Conservation (phyloP, 805 yeast species). For the Wickerhamiella domercqiae region DNA sequence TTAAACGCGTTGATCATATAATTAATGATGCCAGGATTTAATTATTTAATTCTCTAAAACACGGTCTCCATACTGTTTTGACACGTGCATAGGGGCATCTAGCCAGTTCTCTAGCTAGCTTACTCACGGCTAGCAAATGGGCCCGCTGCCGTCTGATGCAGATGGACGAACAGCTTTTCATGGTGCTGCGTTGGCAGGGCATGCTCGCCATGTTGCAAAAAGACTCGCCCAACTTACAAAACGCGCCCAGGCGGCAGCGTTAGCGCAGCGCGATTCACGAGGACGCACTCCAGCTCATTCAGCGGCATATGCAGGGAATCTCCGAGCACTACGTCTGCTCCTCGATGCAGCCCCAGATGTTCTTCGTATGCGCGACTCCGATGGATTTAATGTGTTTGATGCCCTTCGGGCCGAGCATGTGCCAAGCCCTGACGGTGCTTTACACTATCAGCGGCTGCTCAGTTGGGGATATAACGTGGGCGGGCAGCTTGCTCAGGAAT, state of each 20-base stretch:
- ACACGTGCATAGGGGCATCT: too few species aligned
- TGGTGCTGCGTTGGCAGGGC: slow-evolving; percentile 15
- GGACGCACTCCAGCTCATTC: slow-evolving; percentile 17
- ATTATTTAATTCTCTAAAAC: too few species aligned
- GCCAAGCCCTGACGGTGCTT: slow-evolving; percentile 4
- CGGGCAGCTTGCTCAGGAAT: background rate
- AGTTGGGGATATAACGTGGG: slow-evolving; percentile 9
- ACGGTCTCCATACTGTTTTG: too few species aligned
- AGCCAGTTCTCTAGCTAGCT: too few species aligned
- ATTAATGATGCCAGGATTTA: too few species aligned
- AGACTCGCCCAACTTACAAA: slow-evolving; percentile 8
- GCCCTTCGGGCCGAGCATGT: slow-evolving; percentile 9
- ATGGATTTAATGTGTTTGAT: slow-evolving; percentile 11
- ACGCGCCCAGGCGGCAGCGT: slow-evolving; percentile 7
- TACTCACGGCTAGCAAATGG: too few species aligned
- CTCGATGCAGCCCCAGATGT: slow-evolving; percentile 15
- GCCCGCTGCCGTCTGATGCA: background rate
- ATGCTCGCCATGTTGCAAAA: slow-evolving; percentile 6
- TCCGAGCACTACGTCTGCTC: slow-evolving; percentile 10
- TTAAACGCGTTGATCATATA: too few species aligned
- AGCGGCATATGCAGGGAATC: slow-evolving; percentile 16
- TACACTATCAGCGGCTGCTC: slow-evolving; percentile 2
- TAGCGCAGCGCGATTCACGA: slow-evolving; percentile 11
- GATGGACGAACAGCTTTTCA: slow-evolving; percentile 15
- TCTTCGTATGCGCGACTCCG: slow-evolving; percentile 7